Evolutionary conservation across 495 filamentous ascomycete genomes (phyloP).

Genomic region (Podospora pseudocomata): DNA sequence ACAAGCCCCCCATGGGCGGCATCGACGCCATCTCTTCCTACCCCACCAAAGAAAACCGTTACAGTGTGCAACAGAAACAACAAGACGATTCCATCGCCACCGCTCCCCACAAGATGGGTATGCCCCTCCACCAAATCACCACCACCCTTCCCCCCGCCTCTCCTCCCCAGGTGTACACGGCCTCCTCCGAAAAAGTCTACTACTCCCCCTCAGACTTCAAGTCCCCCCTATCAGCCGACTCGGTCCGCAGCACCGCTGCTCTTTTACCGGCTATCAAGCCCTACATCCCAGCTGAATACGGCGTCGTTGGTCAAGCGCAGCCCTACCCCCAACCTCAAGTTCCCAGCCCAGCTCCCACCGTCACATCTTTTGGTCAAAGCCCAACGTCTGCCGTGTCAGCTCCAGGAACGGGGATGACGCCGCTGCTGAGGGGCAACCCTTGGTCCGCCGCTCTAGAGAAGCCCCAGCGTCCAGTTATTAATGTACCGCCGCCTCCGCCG

Average conservation of each 20-base stretch:
- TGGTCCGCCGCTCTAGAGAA: constrained; percentile 21
- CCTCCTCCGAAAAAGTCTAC: constrained; percentile 24
- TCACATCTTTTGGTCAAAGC: constrained; percentile 8
- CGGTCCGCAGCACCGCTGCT: constrained; percentile 32
- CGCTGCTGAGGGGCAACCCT: constrained; percentile 28
- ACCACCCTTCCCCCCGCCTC: constrained; percentile 20
- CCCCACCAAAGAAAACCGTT: constrained; percentile 2
- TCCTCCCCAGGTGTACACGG: constrained; percentile 30
- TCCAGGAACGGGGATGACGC: constrained; percentile 34
- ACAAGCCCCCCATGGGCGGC: constrained; percentile 12
- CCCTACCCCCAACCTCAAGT: constrained; percentile 17
- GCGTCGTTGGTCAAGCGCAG: constrained; percentile 20
- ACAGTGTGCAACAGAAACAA: background rate
- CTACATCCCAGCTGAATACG: constrained; percentile 43
- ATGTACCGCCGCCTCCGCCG: constrained; percentile 12
- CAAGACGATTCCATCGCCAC: background rate
- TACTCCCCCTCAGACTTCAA: constrained; percentile 32
- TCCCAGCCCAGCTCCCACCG: background rate
- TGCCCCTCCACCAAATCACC: constrained; percentile 19
- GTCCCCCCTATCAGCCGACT: constrained; percentile 33
- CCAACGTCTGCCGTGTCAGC: constrained; percentile 27
- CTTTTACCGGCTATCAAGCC: constrained; percentile 35
- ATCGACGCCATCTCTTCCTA: constrained; percentile 17
- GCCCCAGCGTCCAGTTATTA: constrained; percentile 10
- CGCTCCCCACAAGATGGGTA: constrained; percentile 9